phyloP scores from a whole-genome alignment of 768 basidiomycete genomes.

The Russula sp. region DNA sequence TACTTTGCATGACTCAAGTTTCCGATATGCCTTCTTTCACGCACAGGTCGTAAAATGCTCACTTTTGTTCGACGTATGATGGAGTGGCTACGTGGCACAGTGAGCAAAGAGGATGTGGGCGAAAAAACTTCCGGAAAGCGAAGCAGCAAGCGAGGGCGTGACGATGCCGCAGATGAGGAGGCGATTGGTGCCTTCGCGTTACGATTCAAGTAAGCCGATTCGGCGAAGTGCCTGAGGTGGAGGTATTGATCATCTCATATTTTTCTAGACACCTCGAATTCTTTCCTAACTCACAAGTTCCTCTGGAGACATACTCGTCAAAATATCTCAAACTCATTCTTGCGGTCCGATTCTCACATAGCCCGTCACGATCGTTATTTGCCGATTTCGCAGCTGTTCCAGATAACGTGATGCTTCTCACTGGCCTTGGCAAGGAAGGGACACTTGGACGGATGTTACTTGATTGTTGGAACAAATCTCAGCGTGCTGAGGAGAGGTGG shows the following conservation, averaged over 20 bases:
- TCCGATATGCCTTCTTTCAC: too few species aligned
- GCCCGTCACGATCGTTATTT: constrained; percentile 84
- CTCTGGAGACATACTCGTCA: constrained; percentile 78
- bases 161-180: too few species aligned
- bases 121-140: too few species aligned
- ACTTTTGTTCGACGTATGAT: too few species aligned
- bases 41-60: too few species aligned
- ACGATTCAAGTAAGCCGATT: constrained; percentile 72
- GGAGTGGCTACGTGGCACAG: too few species aligned
- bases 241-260: background rate
- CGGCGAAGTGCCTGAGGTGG: background rate
- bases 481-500: constrained; percentile 74
- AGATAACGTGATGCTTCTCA: too few species aligned
- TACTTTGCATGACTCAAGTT: too few species aligned
- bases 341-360: constrained; percentile 89
- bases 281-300: constrained; percentile 73
- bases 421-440: constrained; percentile 73
- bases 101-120: too few species aligned
- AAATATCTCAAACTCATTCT: constrained; percentile 91
- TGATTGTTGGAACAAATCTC: too few species aligned
- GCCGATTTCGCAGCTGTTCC: constrained; percentile 73
- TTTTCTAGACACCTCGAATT: constrained; percentile 77
- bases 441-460: constrained; percentile 71
- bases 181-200: constrained; percentile 82
- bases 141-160: too few species aligned